phyloP scores from a whole-genome alignment of 306 rosid genomes.

The Sophora flavescens region DNA sequence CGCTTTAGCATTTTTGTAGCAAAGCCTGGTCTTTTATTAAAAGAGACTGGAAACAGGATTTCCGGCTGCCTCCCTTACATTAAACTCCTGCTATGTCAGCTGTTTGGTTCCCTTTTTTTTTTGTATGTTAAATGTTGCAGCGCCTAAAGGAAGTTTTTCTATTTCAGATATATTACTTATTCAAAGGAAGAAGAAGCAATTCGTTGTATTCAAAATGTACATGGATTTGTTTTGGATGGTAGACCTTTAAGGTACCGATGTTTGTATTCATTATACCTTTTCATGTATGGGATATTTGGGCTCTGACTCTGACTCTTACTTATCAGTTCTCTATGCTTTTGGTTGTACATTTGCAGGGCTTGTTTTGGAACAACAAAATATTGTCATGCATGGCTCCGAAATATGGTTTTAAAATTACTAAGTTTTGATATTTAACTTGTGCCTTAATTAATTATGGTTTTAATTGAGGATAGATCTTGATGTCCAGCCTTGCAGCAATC shows the following conservation, averaged over 20 bases:
- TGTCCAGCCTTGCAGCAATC: conserved; percentile 97
- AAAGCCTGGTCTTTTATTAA: not conserved
- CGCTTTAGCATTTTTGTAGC: not conserved
- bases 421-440: conserved; percentile 8
- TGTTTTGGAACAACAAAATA: conserved; percentile 99
- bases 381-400: conserved; percentile 99
- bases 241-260: conserved; percentile 75
- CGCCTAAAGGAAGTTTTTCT: conserved; percentile 23
- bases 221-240: conserved; percentile 97
- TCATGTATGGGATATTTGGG: conserved; percentile 14
- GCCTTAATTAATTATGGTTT: conserved; percentile 29
- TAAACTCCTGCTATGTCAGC: not conserved
- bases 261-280: not conserved
- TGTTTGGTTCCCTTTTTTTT: not conserved
- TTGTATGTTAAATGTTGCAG: not conserved
- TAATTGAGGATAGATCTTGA: conserved; percentile 35
- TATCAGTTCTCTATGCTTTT: conserved; percentile 21
- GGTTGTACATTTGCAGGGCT: conserved; percentile 68
- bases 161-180: conserved; percentile 94
- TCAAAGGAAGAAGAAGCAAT: conserved; percentile 94
- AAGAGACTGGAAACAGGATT: not conserved
- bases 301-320: conserved; percentile 14
- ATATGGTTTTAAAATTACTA: conserved; percentile 70
- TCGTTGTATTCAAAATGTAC: conserved; percentile 99
- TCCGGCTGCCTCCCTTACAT: not conserved